Conservation (phyloP, 1,284 basidiomycete genomes). For the Wolfiporia cocos region DNA sequence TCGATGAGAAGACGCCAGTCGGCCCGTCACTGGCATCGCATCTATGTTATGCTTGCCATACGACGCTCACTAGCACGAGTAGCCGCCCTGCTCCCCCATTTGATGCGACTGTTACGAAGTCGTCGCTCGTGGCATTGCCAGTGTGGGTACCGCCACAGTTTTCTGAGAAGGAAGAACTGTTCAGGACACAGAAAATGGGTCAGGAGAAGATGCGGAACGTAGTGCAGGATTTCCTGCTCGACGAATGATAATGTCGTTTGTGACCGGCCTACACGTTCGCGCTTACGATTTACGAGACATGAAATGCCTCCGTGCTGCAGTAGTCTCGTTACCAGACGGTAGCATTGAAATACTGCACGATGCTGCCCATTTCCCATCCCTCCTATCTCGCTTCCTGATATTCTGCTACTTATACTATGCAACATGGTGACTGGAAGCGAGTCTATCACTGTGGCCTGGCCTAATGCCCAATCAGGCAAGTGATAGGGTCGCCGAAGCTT, state of each 20-base stretch:
- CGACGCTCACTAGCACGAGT: constrained; percentile 2
- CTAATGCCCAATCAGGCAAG: too few species aligned
- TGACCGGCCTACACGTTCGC: background rate
- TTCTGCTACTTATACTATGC: too few species aligned
- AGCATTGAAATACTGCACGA: too few species aligned
- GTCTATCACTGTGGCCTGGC: too few species aligned
- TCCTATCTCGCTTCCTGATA: too few species aligned
- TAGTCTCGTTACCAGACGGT: too few species aligned
- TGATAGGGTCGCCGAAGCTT: too few species aligned
- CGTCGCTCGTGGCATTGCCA: background rate
- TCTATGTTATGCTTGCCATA: constrained; percentile 4
- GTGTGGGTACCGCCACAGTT: background rate
- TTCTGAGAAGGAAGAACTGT: background rate
- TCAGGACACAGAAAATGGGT: background rate
- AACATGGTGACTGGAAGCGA: too few species aligned
- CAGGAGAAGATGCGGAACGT: background rate
- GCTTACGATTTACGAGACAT: too few species aligned
- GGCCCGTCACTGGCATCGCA: background rate
- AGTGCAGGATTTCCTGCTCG: background rate
- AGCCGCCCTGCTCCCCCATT: background rate
- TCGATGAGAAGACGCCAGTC: background rate
- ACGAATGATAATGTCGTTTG: constrained; percentile 20
- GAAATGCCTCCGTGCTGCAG: too few species aligned
- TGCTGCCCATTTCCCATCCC: too few species aligned
- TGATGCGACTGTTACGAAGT: background rate